Base-by-base conservation (phyloP, 495 filamentous ascomycete species). In the Poronia punctata region DNA sequence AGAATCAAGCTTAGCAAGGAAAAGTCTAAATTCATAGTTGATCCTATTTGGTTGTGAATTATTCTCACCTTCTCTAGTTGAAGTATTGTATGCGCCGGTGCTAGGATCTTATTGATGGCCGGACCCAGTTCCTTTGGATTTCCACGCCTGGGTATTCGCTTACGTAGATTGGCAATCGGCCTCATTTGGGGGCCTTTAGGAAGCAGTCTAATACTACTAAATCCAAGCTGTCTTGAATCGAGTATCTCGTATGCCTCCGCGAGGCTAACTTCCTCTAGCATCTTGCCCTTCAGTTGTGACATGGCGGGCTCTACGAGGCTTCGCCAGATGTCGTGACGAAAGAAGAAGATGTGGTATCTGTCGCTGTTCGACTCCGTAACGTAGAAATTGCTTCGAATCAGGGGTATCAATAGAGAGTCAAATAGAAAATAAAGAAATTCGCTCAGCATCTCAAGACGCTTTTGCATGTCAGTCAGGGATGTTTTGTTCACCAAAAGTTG, bases 341-440 rank as follows among this genome's bases (percentile, higher is more conserved):
- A 97, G 65, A 86, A 98, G 60, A 95, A 95, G 1, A 97, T 65
- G 5, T 79, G 79, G 52, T 93, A 87, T 17, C 78, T 73, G 52
- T 96, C 81, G 5, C 70, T 65, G 48, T 79, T 86, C 2, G 87
- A 90, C 58, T 98, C 92, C 1, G 92, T 98, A 17, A 96, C 86
- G 50, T 98, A 86, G 49, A 98, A 98, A 52, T 92, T 85, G 15
- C 75, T 74, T 11, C 86, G 80, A 35, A 98, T 74, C 1, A 97
- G 74, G 5, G 92, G 92, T 45, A 96, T 86, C 12, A 98, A 51
- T 19, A 97, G 67, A 0, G 88, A 94, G 50, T 98, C 90, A 48
- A 97, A 89, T 2, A 94, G 45, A 59, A 88, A 98, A 62, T 95
- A 97, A 0, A 96, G 46, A 39, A 96, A 80, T 53, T 98, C 92